phyloP scores from a whole-genome alignment of 345 rosid genomes.

The Rhodamnia rubescens region DNA sequence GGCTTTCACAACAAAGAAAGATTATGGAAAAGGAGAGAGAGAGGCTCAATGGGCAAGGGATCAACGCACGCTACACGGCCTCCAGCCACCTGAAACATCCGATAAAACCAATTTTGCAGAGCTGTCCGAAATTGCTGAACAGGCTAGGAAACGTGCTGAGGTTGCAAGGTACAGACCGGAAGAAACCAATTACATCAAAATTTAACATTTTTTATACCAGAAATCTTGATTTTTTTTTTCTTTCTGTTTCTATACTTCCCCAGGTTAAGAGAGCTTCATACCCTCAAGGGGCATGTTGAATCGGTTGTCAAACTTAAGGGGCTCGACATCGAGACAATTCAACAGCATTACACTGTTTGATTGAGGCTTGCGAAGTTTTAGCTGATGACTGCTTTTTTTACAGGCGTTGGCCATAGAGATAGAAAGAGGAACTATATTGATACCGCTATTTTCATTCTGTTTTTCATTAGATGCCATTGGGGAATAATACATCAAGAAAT shows the following conservation, averaged over 20 bases:
- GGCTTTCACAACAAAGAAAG: conserved; percentile 86
- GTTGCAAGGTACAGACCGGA: conserved; percentile 51
- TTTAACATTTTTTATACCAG: background rate
- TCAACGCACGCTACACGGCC: conserved; percentile 79
- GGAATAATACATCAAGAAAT: background rate
- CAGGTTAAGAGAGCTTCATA: conserved; percentile 87
- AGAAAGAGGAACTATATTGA: background rate
- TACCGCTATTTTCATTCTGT: background rate
- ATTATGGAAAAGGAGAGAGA: conserved; percentile 70
- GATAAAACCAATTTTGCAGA: conserved; percentile 59
- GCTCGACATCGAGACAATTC: conserved; percentile 78
- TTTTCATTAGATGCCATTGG: background rate
- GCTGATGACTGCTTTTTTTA: background rate
- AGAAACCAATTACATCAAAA: background rate
- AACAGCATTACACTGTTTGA: conserved; percentile 85
- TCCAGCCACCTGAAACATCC: conserved; percentile 37
- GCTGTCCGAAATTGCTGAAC: conserved; percentile 78
- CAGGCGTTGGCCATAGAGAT: background rate
- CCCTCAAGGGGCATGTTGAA: conserved; percentile 87
- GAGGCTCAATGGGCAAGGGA: conserved; percentile 92
- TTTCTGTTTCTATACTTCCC: background rate
- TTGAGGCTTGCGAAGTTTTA: background rate
- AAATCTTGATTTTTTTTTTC: background rate
- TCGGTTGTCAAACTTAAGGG: conserved; percentile 93
- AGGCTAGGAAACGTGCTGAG: conserved; percentile 86